phyloP scores from a whole-genome alignment of 306 rosid genomes.

The Macrotyloma uniflorum region DNA sequence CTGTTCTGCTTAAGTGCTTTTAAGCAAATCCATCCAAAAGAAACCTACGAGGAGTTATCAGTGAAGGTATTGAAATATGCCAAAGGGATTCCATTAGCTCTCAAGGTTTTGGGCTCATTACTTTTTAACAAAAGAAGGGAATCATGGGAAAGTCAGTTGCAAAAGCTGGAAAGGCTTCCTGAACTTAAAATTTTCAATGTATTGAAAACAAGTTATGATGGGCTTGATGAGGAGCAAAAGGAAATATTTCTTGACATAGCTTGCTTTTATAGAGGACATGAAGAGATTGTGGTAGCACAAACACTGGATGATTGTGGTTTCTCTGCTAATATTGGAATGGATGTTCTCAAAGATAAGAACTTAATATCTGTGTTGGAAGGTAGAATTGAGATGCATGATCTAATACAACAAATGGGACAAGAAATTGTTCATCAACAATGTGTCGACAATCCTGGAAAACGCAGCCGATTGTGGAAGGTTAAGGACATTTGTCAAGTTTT shows the following conservation, averaged over 20 bases:
- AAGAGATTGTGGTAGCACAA: not conserved
- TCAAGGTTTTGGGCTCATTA: conserved; percentile 42
- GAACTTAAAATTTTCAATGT: too few relatives aligned
- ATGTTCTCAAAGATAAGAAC: conserved; percentile 23
- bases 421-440: conserved; percentile 35
- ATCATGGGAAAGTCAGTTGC: conserved; percentile 44
- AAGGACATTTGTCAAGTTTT: conserved; percentile 28
- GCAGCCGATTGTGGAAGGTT: too few relatives aligned
- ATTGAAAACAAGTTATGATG: too few relatives aligned
- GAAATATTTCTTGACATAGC: too few relatives aligned
- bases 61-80: conserved; percentile 27
- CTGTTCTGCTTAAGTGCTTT: conserved; percentile 44
- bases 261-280: conserved; percentile 28
- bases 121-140: not conserved
- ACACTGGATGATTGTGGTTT: conserved; percentile 9
- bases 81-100: conserved; percentile 41
- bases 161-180: too few relatives aligned
- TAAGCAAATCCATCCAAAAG: not conserved
- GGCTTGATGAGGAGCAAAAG: too few relatives aligned
- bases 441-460: not conserved
- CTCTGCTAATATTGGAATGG: conserved; percentile 14
- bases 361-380: not conserved
- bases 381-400: conserved; percentile 44
- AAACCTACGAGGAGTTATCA: not conserved
- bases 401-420: conserved; percentile 37